Evolutionary conservation across 129 eudicot species (phyloP).

Genomic region (Centella asiatica): DNA sequence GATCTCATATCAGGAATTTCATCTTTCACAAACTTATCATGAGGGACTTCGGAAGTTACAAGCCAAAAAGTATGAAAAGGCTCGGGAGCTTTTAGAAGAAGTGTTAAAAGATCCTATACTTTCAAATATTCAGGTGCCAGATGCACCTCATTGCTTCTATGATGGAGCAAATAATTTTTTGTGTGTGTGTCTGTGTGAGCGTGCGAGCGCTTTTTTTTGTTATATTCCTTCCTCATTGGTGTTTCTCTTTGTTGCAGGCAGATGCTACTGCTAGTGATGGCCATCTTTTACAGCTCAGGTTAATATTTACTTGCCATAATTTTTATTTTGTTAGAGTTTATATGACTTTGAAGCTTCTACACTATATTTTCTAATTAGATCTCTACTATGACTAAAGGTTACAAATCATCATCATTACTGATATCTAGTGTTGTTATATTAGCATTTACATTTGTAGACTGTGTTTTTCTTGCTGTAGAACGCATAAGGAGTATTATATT

Average conservation of each 20-base stretch:
- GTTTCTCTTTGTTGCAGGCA: conserved; percentile 34
- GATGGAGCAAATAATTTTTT: too few relatives aligned
- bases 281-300: conserved; percentile 91
- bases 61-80: conserved; percentile 73
- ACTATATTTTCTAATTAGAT: neutral
- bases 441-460: too few relatives aligned
- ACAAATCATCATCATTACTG: too few relatives aligned
- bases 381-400: neutral
- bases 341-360: too few relatives aligned
- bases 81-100: conserved; percentile 73
- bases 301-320: conserved; percentile 5
- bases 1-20: conserved; percentile 58
- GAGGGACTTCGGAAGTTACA: conserved; percentile 83
- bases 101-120: conserved; percentile 70
- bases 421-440: too few relatives aligned
- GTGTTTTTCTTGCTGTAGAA: too few relatives aligned
- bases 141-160: conserved; percentile 2
- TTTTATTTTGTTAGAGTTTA: conserved; percentile 4
- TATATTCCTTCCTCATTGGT: conserved; percentile 2
- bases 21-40: conserved; percentile 80
- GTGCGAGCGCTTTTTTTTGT: neutral
- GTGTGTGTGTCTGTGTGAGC: too few relatives aligned
- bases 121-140: conserved; percentile 64
- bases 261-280: conserved; percentile 72
- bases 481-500: too few relatives aligned